These are phyloP conservation scores for Mangifera indica DNA, from an alignment of 345 rosid species.

Conservation along the genomic window DNA sequence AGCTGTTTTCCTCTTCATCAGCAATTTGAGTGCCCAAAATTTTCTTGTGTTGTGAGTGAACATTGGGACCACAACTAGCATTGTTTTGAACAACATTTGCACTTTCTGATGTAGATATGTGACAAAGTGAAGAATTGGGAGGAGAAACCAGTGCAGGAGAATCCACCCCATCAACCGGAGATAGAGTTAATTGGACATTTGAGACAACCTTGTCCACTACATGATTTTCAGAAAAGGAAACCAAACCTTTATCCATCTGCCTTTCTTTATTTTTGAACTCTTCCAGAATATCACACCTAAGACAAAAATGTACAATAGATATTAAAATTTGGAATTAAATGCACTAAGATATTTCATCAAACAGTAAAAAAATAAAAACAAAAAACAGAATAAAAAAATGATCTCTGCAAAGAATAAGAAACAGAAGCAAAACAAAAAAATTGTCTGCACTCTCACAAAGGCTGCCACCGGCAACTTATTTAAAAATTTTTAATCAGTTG, in stretches of 20 bases:
- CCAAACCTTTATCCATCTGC: slow-evolving; percentile 26
- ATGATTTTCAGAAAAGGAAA: slow-evolving; percentile 36
- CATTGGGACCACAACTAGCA: slow-evolving; percentile 46
- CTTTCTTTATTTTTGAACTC: slow-evolving; percentile 33
- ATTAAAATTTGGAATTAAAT: neutral
- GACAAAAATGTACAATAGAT: slow-evolving; percentile 18
- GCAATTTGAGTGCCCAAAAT: slow-evolving; percentile 29
- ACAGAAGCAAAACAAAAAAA: neutral
- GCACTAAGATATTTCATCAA: neutral
- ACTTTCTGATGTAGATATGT: slow-evolving; percentile 63
- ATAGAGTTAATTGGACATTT: slow-evolving; percentile 32
- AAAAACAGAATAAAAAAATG: neutral
- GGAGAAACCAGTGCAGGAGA: slow-evolving; percentile 52
- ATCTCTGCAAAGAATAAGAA: neutral
- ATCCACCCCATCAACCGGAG: slow-evolving; percentile 49
- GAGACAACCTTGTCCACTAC: slow-evolving; percentile 34
- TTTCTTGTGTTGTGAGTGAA: slow-evolving; percentile 36
- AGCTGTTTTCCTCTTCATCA: slow-evolving; percentile 47
- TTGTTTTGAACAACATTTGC: slow-evolving; percentile 47
- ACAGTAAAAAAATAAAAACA: neutral
- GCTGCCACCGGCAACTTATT: neutral
- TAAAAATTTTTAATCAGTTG: neutral
- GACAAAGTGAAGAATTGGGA: slow-evolving; percentile 36
- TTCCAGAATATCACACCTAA: slow-evolving; percentile 42
- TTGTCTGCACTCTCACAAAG: neutral